phyloP scores from a whole-genome alignment of 148 eudicot genomes.

The Bassia scoparia region DNA sequence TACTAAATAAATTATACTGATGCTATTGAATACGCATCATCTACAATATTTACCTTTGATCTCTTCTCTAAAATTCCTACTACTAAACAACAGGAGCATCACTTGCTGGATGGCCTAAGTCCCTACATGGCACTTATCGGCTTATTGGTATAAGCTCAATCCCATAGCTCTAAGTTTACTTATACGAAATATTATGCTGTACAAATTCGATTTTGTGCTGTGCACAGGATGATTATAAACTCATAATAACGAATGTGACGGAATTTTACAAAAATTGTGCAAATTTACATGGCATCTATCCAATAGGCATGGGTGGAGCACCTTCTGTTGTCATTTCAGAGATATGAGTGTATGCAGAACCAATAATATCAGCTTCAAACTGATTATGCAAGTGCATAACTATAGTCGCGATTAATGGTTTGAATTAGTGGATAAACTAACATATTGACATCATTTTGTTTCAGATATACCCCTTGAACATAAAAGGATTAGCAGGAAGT shows the following conservation, averaged over 20 bases:
- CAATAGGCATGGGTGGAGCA: slow-evolving; percentile 27
- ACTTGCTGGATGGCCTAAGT: slow-evolving; percentile 26
- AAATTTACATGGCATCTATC: slow-evolving; percentile 21
- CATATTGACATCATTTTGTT: neutral
- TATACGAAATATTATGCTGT: neutral
- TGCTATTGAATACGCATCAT: too few species aligned
- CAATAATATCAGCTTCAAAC: neutral
- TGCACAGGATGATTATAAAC: too few species aligned
- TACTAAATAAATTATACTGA: too few species aligned
- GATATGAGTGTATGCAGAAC: slow-evolving; percentile 16
- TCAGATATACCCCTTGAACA: slow-evolving; percentile 35
- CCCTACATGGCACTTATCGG: slow-evolving; percentile 34
- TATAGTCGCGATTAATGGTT: neutral
- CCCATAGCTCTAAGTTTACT: neutral
- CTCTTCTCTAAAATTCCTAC: neutral
- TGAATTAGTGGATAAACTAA: neutral
- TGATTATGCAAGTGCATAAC: neutral
- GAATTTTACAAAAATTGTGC: neutral
- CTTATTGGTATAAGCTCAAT: slow-evolving; percentile 28
- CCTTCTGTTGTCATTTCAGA: slow-evolving; percentile 21
- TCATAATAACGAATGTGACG: neutral
- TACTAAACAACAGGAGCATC: slow-evolving; percentile 31
- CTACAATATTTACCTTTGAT: neutral
- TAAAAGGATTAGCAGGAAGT: slow-evolving; percentile 35
- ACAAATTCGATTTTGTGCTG: too few species aligned